phyloP scores from a whole-genome alignment of 2,329 filamentous ascomycete genomes.

The Epichloe elymi region DNA sequence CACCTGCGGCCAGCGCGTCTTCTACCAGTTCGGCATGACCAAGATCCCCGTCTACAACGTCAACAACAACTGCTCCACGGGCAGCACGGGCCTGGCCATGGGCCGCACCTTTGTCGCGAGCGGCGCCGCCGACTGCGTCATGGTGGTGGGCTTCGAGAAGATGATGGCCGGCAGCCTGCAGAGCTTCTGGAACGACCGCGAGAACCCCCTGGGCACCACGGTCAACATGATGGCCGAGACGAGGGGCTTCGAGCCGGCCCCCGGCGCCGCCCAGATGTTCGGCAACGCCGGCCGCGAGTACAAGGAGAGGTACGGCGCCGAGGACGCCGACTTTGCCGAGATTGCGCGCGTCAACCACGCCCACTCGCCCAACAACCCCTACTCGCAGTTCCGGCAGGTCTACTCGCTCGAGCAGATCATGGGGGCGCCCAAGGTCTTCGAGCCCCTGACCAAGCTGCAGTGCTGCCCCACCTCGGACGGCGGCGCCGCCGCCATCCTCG shows the following conservation, averaged over 20 bases:
- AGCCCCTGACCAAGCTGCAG: conserved; percentile 91
- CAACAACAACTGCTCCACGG: conserved; percentile 97
- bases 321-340: conserved; percentile 77
- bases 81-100: conserved; percentile 81
- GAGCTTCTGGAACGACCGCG: conserved; percentile 71
- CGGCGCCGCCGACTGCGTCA: conserved; percentile 73
- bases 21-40: conserved; percentile 98
- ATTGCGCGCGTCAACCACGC: conserved; percentile 88
- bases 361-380: conserved; percentile 85
- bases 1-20: conserved; percentile 89
- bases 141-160: conserved; percentile 95
- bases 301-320: conserved; percentile 89
- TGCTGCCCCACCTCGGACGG: conserved; percentile 96
- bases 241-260: conserved; percentile 66
- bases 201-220: conserved; percentile 64
- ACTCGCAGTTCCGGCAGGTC: conserved; percentile 92
- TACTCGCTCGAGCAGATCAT: conserved; percentile 79
- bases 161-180: conserved; percentile 89
- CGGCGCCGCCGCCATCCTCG: conserved; percentile 74
- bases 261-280: conserved; percentile 86
- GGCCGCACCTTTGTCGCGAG: conserved; percentile 65
- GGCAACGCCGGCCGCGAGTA: conserved; percentile 90
- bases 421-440: conserved; percentile 63
- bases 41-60: conserved; percentile 94
- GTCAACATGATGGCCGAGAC: conserved; percentile 72